Percentiles rank a stretch among this genome's conserved stretches.
Conservation (phyloP, 768 basidiomycete species). For the Mycena belliarum region DNA sequence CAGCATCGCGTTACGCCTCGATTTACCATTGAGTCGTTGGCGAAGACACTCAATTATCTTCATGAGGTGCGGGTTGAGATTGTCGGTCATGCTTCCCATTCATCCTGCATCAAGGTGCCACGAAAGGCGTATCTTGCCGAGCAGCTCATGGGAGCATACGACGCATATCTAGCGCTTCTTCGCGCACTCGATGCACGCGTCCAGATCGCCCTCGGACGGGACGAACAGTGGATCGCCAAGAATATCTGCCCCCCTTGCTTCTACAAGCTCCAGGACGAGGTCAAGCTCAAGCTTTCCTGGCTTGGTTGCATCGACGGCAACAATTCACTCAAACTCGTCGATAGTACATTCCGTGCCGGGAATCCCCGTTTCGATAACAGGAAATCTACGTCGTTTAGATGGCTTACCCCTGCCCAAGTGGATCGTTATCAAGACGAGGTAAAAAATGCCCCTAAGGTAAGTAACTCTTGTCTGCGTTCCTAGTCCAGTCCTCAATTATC, state of each 20-base stretch:
- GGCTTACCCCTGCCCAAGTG: slow-evolving; percentile 6
- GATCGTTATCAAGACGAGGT: slow-evolving; percentile 17
- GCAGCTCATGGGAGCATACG: not conserved
- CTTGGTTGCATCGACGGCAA: slow-evolving; percentile 6
- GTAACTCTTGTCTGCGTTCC: no score
- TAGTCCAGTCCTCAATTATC: no score
- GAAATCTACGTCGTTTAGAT: not conserved
- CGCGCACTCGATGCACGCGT: not conserved
- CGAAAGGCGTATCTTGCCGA: not conserved
- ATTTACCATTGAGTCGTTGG: slow-evolving; percentile 24
- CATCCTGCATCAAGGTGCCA: not conserved
- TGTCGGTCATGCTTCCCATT: not conserved
- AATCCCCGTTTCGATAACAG: slow-evolving; percentile 2
- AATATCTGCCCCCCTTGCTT: slow-evolving; percentile 5
- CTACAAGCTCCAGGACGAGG: not conserved
- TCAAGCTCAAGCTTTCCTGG: not conserved
- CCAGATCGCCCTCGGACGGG: not conserved
- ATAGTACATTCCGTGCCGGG: not conserved
- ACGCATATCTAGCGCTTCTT: not conserved
- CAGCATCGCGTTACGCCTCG: slow-evolving; percentile 28
- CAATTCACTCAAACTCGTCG: slow-evolving; percentile 5
- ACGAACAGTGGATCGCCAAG: not conserved
- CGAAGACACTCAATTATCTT: slow-evolving; percentile 16
- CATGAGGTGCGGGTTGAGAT: slow-evolving; percentile 20
- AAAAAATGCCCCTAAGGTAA: not conserved